phyloP scores from a whole-genome alignment of 176 grass and related monocot genomes.

The Phyllostachys edulis region DNA sequence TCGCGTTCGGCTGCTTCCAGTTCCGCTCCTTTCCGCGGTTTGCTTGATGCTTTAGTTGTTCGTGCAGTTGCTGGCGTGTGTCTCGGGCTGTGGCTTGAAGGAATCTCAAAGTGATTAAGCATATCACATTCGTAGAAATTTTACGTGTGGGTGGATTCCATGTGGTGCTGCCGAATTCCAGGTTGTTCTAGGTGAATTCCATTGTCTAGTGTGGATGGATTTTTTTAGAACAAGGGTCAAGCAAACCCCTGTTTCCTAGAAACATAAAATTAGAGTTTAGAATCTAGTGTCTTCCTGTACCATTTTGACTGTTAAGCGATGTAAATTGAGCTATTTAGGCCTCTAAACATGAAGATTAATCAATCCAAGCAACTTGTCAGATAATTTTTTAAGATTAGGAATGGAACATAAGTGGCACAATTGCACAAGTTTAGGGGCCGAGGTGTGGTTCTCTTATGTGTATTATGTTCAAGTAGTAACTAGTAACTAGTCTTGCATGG shows the following conservation, averaged over 20 bases:
- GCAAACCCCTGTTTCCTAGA: not conserved
- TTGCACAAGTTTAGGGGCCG: not conserved
- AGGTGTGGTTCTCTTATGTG: not conserved
- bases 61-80: not conserved
- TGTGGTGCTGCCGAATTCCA: no score
- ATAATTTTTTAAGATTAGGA: not conserved
- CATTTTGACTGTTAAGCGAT: not conserved
- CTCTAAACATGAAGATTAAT: not conserved
- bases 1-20: not conserved
- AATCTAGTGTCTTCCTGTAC: not conserved
- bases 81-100: not conserved
- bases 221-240: not conserved
- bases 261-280: not conserved
- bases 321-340: not conserved
- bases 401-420: not conserved
- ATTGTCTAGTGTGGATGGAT: no score
- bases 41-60: not conserved
- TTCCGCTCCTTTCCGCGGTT: not conserved
- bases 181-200: no score
- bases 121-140: not conserved
- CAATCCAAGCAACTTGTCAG: not conserved
- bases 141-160: no score
- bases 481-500: not conserved
- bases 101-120: not conserved
- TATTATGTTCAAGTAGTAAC: not conserved